Conservation (phyloP, 164 flowering plant genomes). For the Sedum album region DNA sequence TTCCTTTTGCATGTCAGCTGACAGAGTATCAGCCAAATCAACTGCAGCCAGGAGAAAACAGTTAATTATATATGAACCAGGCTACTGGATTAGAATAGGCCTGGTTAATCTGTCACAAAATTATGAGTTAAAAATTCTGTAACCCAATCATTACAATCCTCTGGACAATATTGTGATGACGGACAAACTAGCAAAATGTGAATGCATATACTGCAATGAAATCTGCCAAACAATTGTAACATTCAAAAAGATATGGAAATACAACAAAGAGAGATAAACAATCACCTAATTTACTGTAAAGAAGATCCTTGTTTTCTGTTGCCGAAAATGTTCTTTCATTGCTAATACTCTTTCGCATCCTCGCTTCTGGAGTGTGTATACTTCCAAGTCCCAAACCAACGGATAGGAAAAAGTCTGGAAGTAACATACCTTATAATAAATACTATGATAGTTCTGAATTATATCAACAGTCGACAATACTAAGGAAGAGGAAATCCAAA, state of each 20-base stretch:
- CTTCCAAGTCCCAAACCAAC: slow-evolving; percentile 84
- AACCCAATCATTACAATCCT: neutral
- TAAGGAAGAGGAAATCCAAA: neutral
- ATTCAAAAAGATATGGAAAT: neutral
- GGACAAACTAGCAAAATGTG: neutral
- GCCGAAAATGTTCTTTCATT: slow-evolving; percentile 88
- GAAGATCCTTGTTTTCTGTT: slow-evolving; percentile 43
- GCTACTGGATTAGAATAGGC: neutral
- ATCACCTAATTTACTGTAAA: slow-evolving; percentile 63
- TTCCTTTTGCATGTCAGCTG: slow-evolving; percentile 69
- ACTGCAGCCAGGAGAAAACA: slow-evolving; percentile 37
- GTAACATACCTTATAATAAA: neutral
- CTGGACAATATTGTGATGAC: neutral
- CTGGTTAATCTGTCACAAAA: neutral
- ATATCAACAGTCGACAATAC: neutral
- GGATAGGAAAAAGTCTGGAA: slow-evolving; percentile 80
- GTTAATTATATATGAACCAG: neutral
- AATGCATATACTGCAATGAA: neutral
- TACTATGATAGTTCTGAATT: neutral
- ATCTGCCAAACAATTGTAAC: neutral
- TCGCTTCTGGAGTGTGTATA: slow-evolving; percentile 53
- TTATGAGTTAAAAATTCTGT: neutral
- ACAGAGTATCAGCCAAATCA: slow-evolving; percentile 71
- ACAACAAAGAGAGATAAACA: neutral
- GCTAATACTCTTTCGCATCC: slow-evolving; percentile 72